phyloP scores from a whole-genome alignment of 164 flowering plant species.

The Nelumbo lutea region DNA sequence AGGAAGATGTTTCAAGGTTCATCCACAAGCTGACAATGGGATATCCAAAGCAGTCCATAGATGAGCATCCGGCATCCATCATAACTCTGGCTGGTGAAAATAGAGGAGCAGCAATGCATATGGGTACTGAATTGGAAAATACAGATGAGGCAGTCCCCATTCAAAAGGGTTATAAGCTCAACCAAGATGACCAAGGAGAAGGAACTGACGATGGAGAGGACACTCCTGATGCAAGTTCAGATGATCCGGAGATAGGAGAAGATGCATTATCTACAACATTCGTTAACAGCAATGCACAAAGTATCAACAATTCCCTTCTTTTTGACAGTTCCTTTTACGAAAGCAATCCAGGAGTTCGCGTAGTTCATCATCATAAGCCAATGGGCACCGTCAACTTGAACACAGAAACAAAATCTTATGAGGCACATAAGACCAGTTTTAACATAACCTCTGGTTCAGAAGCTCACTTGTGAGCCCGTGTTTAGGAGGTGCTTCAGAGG shows the following conservation, averaged over 20 bases:
- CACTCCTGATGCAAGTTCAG: constrained; percentile 20
- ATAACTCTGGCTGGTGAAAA: constrained; percentile 76
- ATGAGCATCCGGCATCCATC: constrained; percentile 29
- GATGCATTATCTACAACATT: constrained; percentile 27
- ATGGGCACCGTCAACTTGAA: constrained; percentile 18
- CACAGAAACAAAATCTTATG: constrained; percentile 11
- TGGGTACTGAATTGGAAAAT: constrained; percentile 30
- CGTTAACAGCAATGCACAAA: constrained; percentile 63
- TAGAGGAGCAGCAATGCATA: constrained; percentile 65
- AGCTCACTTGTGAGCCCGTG: constrained; percentile 36
- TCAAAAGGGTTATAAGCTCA: constrained; percentile 49
- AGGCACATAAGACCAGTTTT: constrained; percentile 35
- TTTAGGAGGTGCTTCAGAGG: constrained; percentile 72
- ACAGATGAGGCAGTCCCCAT: constrained; percentile 46
- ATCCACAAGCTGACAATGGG: constrained; percentile 30
- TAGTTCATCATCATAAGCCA: constrained; percentile 11
- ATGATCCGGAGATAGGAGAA: constrained; percentile 20
- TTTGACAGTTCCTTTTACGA: constrained; percentile 41
- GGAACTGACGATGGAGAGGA: constrained; percentile 35
- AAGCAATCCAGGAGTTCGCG: constrained; percentile 60
- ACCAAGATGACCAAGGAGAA: constrained; percentile 44
- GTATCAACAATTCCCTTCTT: constrained; percentile 68
- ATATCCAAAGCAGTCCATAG: constrained; percentile 17
- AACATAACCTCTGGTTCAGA: constrained; percentile 31
- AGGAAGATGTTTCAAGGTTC: constrained; percentile 35